These are phyloP conservation scores for Hibiscus mutabilis DNA, from an alignment of 345 rosid species.

Conservation along the genomic window DNA sequence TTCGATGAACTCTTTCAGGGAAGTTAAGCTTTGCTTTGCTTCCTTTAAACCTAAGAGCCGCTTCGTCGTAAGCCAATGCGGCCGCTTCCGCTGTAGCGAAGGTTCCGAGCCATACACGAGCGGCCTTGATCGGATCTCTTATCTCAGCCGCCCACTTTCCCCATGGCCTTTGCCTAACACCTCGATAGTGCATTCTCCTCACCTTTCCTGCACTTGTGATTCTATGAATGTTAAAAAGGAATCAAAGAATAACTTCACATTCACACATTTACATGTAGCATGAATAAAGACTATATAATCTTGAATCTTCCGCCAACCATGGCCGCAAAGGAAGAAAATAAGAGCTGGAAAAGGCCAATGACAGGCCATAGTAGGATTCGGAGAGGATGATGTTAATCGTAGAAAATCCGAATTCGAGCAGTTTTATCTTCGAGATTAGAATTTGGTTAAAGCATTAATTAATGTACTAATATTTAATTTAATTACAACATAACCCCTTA, in stretches of 20 bases:
- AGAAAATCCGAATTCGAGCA: too few relatives aligned
- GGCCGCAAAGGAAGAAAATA: constrained; percentile 5
- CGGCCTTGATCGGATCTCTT: constrained; percentile 46
- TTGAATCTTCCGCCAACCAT: background rate
- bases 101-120: constrained; percentile 63
- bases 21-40: constrained; percentile 79
- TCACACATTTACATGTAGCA: background rate
- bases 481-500: too few relatives aligned
- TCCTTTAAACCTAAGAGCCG: constrained; percentile 79
- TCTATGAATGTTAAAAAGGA: background rate
- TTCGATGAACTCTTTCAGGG: constrained; percentile 60
- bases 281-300: background rate
- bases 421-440: too few relatives aligned
- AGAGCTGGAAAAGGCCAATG: background rate
- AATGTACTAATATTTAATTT: background rate
- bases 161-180: constrained; percentile 54
- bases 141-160: constrained; percentile 54
- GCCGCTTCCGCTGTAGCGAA: constrained; percentile 76
- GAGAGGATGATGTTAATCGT: too few relatives aligned
- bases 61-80: constrained; percentile 70
- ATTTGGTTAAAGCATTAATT: background rate
- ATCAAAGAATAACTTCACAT: background rate
- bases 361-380: background rate
- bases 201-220: constrained; percentile 15
- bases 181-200: constrained; percentile 39